These are phyloP conservation scores for Saturnispora gosingensis DNA, from an alignment of 805 yeast genomes.

Conservation along the genomic window DNA sequence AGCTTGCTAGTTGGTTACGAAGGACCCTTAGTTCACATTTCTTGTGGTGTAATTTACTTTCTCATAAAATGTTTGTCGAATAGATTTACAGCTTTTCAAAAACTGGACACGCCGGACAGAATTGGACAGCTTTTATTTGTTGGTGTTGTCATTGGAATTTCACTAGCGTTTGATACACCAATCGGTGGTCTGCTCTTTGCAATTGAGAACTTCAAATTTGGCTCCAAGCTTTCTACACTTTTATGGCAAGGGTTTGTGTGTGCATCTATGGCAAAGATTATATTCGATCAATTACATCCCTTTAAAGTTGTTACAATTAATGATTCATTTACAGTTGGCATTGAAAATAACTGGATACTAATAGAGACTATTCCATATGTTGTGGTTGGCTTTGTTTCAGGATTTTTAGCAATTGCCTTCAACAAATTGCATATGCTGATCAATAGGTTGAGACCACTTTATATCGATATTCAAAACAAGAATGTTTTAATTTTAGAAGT, in stretches of 20 bases:
- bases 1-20: slow-evolving; percentile 83
- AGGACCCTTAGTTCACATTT: slow-evolving; percentile 77
- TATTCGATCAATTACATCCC: slow-evolving; percentile 44
- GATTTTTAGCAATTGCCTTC: slow-evolving; percentile 50
- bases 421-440: slow-evolving; percentile 38
- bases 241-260: slow-evolving; percentile 83
- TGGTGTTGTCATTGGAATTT: slow-evolving; percentile 75
- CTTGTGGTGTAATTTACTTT: slow-evolving; percentile 47
- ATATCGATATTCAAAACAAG: slow-evolving; percentile 20
- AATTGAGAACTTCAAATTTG: slow-evolving; percentile 57
- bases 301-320: slow-evolving; percentile 34
- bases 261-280: slow-evolving; percentile 62
- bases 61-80: slow-evolving; percentile 27
- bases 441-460: slow-evolving; percentile 26
- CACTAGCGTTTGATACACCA: slow-evolving; percentile 81
- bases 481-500: slow-evolving; percentile 40
- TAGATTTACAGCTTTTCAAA: slow-evolving; percentile 8
- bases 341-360: slow-evolving; percentile 62
- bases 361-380: slow-evolving; percentile 67
- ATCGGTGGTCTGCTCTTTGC: slow-evolving; percentile 82
- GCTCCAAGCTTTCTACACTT: slow-evolving; percentile 50
- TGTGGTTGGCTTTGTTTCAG: slow-evolving; percentile 63
- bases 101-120: slow-evolving; percentile 41
- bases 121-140: slow-evolving; percentile 62
- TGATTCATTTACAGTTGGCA: slow-evolving; percentile 51